Conservation (phyloP, 805 yeast species). For the Starmerella tilneyi region DNA sequence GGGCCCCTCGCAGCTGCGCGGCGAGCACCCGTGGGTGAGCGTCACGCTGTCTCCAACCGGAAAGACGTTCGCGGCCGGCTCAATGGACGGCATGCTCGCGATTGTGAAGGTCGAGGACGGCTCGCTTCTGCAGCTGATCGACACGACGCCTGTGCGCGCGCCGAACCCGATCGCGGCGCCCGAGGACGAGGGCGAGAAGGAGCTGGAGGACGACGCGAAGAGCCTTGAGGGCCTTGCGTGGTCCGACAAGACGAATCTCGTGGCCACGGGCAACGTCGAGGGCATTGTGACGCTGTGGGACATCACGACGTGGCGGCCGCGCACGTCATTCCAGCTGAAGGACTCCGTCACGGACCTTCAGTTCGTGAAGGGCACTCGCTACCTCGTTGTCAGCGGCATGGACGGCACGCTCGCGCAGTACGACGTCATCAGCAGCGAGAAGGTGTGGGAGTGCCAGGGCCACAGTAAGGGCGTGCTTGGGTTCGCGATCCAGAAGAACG, state of each 20-base stretch:
- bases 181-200: slow-evolving; percentile 25
- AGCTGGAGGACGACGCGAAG: slow-evolving; percentile 40
- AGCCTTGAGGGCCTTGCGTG: slow-evolving; percentile 75
- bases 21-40: slow-evolving; percentile 85
- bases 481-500: slow-evolving; percentile 58
- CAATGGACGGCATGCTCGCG: slow-evolving; percentile 76
- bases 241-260: slow-evolving; percentile 52
- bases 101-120: slow-evolving; percentile 73
- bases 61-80: slow-evolving; percentile 62
- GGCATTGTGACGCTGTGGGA: slow-evolving; percentile 82
- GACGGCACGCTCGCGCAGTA: slow-evolving; percentile 78
- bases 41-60: slow-evolving; percentile 43
- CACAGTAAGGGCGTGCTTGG: slow-evolving; percentile 92
- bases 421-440: slow-evolving; percentile 80
- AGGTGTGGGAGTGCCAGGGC: slow-evolving; percentile 70
- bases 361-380: slow-evolving; percentile 41
- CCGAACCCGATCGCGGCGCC: slow-evolving; percentile 9
- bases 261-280: slow-evolving; percentile 83
- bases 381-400: slow-evolving; percentile 63
- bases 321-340: slow-evolving; percentile 57
- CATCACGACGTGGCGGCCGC: slow-evolving; percentile 72
- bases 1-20: slow-evolving; percentile 47
- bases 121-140: slow-evolving; percentile 51
- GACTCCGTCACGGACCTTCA: slow-evolving; percentile 76
- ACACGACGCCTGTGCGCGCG: slow-evolving; percentile 38